phyloP scores from a whole-genome alignment of 2,329 filamentous ascomycete species.

The Amylocarpus encephaloides region DNA sequence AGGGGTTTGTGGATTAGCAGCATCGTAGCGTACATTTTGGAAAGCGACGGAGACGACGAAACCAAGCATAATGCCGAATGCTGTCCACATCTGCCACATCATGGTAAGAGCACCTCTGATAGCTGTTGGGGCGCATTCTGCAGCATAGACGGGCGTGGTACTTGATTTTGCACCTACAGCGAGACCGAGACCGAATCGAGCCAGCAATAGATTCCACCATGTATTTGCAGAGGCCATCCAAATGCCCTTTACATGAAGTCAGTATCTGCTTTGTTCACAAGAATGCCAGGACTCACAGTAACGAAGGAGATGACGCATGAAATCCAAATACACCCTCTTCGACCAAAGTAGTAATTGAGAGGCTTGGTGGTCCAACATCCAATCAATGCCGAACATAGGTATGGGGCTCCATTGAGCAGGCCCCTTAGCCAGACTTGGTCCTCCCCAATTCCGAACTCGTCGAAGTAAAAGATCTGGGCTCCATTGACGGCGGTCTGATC shows the following conservation, averaged over 20 bases:
- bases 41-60: slow-evolving; percentile 48
- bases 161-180: slow-evolving; percentile 59
- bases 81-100: slow-evolving; percentile 67
- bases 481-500: slow-evolving; percentile 64
- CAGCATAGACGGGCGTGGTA: slow-evolving; percentile 48
- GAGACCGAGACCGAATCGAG: slow-evolving; percentile 50
- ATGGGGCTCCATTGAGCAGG: slow-evolving; percentile 54
- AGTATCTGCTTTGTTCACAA: background rate
- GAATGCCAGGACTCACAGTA: slow-evolving; percentile 2
- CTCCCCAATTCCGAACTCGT: slow-evolving; percentile 24
- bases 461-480: slow-evolving; percentile 56
- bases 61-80: slow-evolving; percentile 45
- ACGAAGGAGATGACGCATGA: slow-evolving; percentile 64
- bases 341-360: slow-evolving; percentile 62
- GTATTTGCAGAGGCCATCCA: slow-evolving; percentile 50
- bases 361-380: slow-evolving; percentile 63
- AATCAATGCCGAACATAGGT: slow-evolving; percentile 44
- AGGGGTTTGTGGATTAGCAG: slow-evolving; percentile 37
- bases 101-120: slow-evolving; percentile 65
- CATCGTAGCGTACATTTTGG: slow-evolving; percentile 30
- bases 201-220: slow-evolving; percentile 65
- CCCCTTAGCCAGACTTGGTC: slow-evolving; percentile 46
- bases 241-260: background rate
- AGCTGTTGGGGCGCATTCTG: slow-evolving; percentile 46
- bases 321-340: slow-evolving; percentile 64